Evolutionary conservation across 202 grass and related monocot species (phyloP), one percentile per base, ranked within the genome.

Genomic region (Brachypodium distachyon): DNA sequence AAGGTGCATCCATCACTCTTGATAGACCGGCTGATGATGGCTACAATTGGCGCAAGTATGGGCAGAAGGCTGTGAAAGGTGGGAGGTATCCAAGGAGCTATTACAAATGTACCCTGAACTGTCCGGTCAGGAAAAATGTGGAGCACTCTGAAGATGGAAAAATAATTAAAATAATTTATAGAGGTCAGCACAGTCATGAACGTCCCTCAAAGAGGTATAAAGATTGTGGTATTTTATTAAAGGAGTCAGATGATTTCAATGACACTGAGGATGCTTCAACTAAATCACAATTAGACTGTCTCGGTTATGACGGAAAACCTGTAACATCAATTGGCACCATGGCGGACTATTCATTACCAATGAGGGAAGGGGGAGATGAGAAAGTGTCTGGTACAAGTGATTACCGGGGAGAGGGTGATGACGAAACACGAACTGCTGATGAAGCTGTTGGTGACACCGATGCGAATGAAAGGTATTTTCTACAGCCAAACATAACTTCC

Each of bases 161-260:
- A 67, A 80, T 97, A 67, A 55, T 89, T 67, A 86, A 89, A 56
- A 91, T 88, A 41, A 61, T 91, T 70, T 87, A 87, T 29, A 93
- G 83, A 73, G 90, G 93, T 22, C 83, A 89, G 56, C 93, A 97
- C 77, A 91, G 80, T 68, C 93, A 97, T 75, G 52, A 73, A 41
- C 70, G 23, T 41, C 86, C 89, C 34, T 48, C 76, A 47, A 87
- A 83, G 58, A 74, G 67, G 38, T 67, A 64, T 19, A 86, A 83
- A 70, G 79, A 84, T 77, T 77, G 28, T 57, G 44, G 36, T 32
- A 61, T 18, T 81, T 56, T 74, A 16, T 44, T 59, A 12, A 85
- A 50, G 25, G 82, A 87, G 17, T 81, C 74, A 17, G 81, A 66
- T 49, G 69, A 75, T 26, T 34, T 67, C 36, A 80, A 73, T 64